Evolutionary conservation across 139 green algal genomes (phyloP), one percentile per base, ranked within the genome.

Genomic region (Desmodesmus armatus): DNA sequence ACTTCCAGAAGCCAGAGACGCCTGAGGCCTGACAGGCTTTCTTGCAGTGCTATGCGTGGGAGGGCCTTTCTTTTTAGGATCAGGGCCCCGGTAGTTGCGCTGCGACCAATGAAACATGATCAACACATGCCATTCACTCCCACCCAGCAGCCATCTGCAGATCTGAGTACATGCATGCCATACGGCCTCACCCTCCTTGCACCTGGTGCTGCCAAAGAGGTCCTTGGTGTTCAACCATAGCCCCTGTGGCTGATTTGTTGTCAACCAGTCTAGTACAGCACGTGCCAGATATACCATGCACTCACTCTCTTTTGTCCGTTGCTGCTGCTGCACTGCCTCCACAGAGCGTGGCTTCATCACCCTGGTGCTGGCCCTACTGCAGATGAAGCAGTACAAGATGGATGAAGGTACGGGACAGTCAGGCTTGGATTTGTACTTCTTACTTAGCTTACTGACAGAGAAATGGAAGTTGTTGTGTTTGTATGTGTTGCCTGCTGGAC

Each of bases 321-420:
- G 47, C 47, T 55, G 47, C 13, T 55, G 7, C 13, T 13, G 9
- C 47, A 7, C 47, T 55, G 47, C 9, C 47, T 13, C 7, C 73
- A 80, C 7, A 47, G 31, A 25, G 78, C 62, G 78, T 27, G 78
- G 62, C 15, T 43, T 84, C 5, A 75, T 66, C 62, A 72, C n/a
- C 6, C 31, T 65, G 9, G 55, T 77, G 33, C n/a, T 73, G 33
- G 78, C 39, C 27, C 78, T 84, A 43, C n/a, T 84, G 41, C 29
- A 65, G 62, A 40, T 84, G 19, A 33, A 29, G 3, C 27, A 41
- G 37, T 62, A 62, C 2, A 43, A 63, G 27, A 84, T 84, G 55
- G 78, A 84, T 11, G 37, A 19, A 82, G 76, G 76, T 82, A 27
- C 7, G 21, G 7, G 31, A n/a, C 3, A 67, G 58, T n/a, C n/a